These are phyloP conservation scores for Wickerhamiella sorbophila DNA, from an alignment of 805 yeast genomes.

Conservation along the genomic window DNA sequence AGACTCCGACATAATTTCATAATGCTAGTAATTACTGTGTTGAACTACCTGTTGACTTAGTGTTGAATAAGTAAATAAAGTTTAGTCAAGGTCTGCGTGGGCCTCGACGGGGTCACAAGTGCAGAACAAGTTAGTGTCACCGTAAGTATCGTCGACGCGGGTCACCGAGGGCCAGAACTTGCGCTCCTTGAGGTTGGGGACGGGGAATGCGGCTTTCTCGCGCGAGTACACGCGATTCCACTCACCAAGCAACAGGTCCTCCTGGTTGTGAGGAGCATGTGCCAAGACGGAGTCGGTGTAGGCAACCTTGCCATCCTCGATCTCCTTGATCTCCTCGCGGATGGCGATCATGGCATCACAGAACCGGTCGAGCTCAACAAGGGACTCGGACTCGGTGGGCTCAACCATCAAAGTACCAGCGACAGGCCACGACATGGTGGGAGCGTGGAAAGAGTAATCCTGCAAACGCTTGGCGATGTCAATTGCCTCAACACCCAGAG, in stretches of 20 bases:
- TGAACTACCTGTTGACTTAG: background rate
- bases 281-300: conserved; percentile 52
- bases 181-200: conserved; percentile 51
- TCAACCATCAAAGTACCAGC: conserved; percentile 96
- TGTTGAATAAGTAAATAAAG: background rate
- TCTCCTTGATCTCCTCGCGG: conserved; percentile 63
- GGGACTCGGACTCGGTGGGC: conserved; percentile 91
- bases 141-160: conserved; percentile 86
- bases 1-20: background rate
- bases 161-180: conserved; percentile 96
- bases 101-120: conserved; percentile 43
- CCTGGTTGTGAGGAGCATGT: conserved; percentile 84
- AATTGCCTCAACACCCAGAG: conserved; percentile 75
- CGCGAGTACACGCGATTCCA: conserved; percentile 90
- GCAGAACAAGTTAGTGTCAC: conserved; percentile 84
- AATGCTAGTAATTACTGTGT: background rate
- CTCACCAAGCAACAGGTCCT: conserved; percentile 54
- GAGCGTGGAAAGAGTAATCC: conserved; percentile 98
- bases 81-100: conserved; percentile 5
- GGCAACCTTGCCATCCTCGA: conserved; percentile 47
- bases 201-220: conserved; percentile 86
- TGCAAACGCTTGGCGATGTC: conserved; percentile 94
- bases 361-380: conserved; percentile 80
- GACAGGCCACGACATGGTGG: conserved; percentile 97
- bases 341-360: conserved; percentile 76